These are phyloP conservation scores for Stentor roeselii DNA, from an alignment of 73 alveolate species.

Conservation along the genomic window DNA sequence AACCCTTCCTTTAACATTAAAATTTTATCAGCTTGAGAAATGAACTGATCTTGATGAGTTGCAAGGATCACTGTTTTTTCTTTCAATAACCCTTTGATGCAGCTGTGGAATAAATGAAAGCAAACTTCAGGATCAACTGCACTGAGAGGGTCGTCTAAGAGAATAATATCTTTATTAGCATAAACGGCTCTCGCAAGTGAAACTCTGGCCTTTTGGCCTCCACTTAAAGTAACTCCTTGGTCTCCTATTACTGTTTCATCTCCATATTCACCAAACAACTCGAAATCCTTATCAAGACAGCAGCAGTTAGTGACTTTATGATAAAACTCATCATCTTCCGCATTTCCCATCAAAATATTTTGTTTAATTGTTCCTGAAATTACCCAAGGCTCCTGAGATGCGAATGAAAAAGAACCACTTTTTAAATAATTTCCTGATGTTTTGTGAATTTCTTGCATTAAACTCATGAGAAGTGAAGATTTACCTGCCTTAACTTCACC, in stretches of 20 bases:
- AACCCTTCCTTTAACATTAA: conserved; percentile 48
- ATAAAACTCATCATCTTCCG: neutral
- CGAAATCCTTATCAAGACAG: neutral
- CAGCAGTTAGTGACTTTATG: neutral
- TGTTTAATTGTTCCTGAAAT: neutral
- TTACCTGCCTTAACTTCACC: neutral
- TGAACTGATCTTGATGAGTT: conserved; percentile 25
- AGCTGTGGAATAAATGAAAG: conserved; percentile 48
- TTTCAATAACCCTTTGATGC: conserved; percentile 50
- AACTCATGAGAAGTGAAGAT: neutral
- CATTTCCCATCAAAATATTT: neutral
- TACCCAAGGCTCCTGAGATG: neutral
- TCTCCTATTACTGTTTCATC: neutral
- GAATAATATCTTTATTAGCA: conserved; percentile 57
- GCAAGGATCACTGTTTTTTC: conserved; percentile 25
- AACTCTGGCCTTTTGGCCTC: conserved; percentile 57
- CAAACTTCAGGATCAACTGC: conserved; percentile 76
- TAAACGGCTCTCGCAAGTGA: conserved; percentile 77
- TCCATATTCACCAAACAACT: neutral
- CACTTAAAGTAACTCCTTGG: neutral
- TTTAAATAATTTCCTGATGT: neutral
- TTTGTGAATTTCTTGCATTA: neutral
- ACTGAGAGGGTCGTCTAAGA: conserved; percentile 77
- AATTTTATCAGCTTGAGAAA: conserved; percentile 42
- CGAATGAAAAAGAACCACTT: neutral